Evolutionary conservation across 257 asterid species (phyloP), one percentile per base, ranked within the genome.

Genomic region (Solanum pimpinellifolium): DNA sequence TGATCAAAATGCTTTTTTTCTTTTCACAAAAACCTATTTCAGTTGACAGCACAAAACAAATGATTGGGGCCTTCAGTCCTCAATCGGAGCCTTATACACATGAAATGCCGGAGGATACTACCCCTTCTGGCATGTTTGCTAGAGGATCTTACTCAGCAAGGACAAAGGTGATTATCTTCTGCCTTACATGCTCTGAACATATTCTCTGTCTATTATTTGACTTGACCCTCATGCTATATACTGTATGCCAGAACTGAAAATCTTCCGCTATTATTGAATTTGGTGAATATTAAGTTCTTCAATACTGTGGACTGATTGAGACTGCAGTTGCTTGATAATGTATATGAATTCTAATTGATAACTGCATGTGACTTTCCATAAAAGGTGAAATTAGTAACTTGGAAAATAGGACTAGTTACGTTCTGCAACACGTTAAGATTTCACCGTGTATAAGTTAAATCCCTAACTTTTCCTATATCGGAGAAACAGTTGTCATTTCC

Each of bases 71-170:
- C 59, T 90, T 92, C 69, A 88, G 94, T 86, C 94, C 94, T 70
- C 92, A 89, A 86, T 78, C 59, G 9, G 94, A 92, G 90, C 72
- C 92, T 88, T 92, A 90, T 46, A 89, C 90, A 11, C 92, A 89
- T 42, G 94, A 90, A 84, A 90, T 92, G 94, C 90, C 92, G 1
- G 94, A 92, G 87, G 94, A 92, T 75, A 90, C 89, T 35, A 90
- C 94, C 83, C 94, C 94, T 47, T 92, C 94, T 86, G 94, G 92
- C 39, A 90, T 92, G 80, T 92, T 92, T 81, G 94, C 92, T 11
- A 88, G 94, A 84, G 94, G 94, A 37, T 86, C 92, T 5, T 92
- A 90, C 85, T 85, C 94, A 42, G 94, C 94, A 8, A 88, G 73
- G 86, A 90, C 94, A 41, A 90, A 90, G 92, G 94, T 92, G 80